These are phyloP conservation scores for Boletellus deceptivus DNA, from an alignment of 1,284 basidiomycete species.

Conservation along the genomic window DNA sequence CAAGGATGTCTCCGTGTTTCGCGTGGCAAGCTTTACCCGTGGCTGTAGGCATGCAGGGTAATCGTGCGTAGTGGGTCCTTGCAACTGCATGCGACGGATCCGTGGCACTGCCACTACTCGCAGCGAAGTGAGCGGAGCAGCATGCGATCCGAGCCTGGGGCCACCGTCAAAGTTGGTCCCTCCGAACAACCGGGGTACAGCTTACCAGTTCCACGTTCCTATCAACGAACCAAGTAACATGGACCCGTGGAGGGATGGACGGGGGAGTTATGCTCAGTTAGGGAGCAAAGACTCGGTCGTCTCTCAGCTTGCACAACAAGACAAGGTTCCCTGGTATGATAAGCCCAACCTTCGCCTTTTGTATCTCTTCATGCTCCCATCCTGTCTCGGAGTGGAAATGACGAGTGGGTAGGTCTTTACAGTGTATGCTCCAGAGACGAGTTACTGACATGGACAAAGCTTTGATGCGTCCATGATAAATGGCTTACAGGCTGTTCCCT, in stretches of 20 bases:
- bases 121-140: no score
- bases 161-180: no score
- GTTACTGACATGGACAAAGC: neutral
- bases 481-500: neutral
- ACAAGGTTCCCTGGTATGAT: conserved; percentile 53
- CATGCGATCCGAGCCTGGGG: no score
- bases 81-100: no score
- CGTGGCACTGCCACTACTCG: no score
- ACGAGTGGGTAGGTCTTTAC: conserved; percentile 52
- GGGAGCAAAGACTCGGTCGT: conserved; percentile 39
- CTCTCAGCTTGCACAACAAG: conserved; percentile 44
- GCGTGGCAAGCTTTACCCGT: no score
- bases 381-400: conserved; percentile 62
- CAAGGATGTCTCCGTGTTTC: no score
- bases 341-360: conserved; percentile 34
- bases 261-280: neutral
- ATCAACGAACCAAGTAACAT: neutral
- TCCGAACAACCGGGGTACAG: neutral
- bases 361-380: conserved; percentile 54
- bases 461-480: conserved; percentile 1
- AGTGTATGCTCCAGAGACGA: no score
- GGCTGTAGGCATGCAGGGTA: no score
- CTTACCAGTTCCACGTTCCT: neutral
- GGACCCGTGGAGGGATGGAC: neutral
- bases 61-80: no score